Base-by-base conservation (phyloP, 2,329 filamentous ascomycete species). In the Cordyceps pruinosa region DNA sequence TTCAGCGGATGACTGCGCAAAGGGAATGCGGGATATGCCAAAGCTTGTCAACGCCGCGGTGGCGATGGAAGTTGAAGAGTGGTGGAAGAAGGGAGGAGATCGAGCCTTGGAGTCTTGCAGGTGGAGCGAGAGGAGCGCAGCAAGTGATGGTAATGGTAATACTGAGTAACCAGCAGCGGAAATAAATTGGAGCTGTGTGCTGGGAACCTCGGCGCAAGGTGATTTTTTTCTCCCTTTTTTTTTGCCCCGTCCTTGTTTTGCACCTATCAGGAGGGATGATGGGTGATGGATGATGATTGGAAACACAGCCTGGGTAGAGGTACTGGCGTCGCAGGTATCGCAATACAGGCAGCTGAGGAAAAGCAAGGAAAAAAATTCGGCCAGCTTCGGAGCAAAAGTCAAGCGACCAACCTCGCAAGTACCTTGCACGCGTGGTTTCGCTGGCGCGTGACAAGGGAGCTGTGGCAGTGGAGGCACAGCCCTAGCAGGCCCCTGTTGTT, bases 111-210 rank as follows among this genome's bases (percentile, higher is more conserved):
- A 46, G 28, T n/a, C 23, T 49, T 45, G 32, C n/a, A 21, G 54
- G 45, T 49, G 54, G 45, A 39, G 54, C 45, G 46, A 41, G 46
- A 56, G 49, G 54, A 56, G n/a, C n/a, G 54, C 54, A n/a, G n/a
- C n/a, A n/a, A n/a, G n/a, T n/a, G n/a, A n/a, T n/a, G n/a, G n/a
- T n/a, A n/a, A n/a, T 49, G 35, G 34, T 26, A 28, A 54, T 37
- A 30, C 51, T 42, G 51, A 54, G 28, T n/a, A n/a, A 46, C 15
- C 28, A 45, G 51, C 41, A 54, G 19, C 37, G 26, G 32, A 21
- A 12, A 32, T 48, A 56, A 41, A 23, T 10, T 39, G 52, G 42
- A 47, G 25, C 32, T 41, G 44, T 28, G 32, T 17, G 53, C 34
- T 56, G 30, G 41, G 30, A 50, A 48, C 44, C 53, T 48, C 53